Percentiles rank a stretch among this genome's conserved stretches.
These are phyloP conservation scores for Stachybotrys chlorohalonatus DNA, from an alignment of 2,329 filamentous ascomycete species.

Conservation along the genomic window DNA sequence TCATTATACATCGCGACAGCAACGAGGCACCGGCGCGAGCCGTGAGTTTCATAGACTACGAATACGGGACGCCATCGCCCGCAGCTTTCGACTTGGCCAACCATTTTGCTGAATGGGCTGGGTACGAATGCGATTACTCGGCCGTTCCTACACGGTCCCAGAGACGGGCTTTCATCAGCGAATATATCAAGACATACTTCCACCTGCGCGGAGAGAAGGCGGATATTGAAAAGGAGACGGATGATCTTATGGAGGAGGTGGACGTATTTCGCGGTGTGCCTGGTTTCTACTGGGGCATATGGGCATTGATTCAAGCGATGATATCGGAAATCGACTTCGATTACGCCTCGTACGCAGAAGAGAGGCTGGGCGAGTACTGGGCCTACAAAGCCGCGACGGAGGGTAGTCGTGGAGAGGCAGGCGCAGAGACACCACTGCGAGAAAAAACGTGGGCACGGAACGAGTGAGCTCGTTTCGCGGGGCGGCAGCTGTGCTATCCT, in stretches of 20 bases:
- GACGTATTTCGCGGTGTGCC: constrained; percentile 83
- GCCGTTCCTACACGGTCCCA: constrained; percentile 71
- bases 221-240: constrained; percentile 53
- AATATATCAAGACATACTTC: constrained; percentile 74
- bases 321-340: constrained; percentile 97
- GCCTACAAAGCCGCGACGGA: constrained; percentile 74
- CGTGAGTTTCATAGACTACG: constrained; percentile 88
- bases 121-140: constrained; percentile 87
- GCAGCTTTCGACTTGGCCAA: constrained; percentile 96
- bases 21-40: constrained; percentile 23
- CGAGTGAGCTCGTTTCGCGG: constrained; percentile 8
- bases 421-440: constrained; percentile 59
- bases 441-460: constrained; percentile 66
- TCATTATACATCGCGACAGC: constrained; percentile 60
- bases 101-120: constrained; percentile 97
- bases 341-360: constrained; percentile 84
- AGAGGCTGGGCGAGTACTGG: constrained; percentile 83
- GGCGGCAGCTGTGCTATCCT: background rate
- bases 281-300: constrained; percentile 87
- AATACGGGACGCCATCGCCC: constrained; percentile 90
- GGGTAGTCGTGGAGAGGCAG: constrained; percentile 43
- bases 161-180: constrained; percentile 69
- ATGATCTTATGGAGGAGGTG: constrained; percentile 68
- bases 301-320: constrained; percentile 87
- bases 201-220: constrained; percentile 33